These are phyloP conservation scores for Parastagonospora nodorum DNA, from an alignment of 2,329 filamentous ascomycete genomes.

Conservation along the genomic window DNA sequence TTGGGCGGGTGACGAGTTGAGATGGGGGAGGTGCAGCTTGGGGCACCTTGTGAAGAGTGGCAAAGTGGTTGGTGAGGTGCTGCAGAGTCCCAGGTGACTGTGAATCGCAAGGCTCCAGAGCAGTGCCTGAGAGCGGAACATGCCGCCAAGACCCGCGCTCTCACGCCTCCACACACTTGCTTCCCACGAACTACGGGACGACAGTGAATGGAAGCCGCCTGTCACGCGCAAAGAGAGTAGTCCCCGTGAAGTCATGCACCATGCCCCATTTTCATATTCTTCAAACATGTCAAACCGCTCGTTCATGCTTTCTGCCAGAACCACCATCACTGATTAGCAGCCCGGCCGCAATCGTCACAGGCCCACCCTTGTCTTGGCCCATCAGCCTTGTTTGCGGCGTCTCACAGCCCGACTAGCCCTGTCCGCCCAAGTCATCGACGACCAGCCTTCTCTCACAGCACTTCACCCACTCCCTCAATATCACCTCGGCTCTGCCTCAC, in stretches of 20 bases:
- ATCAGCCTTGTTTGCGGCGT: constrained; percentile 17
- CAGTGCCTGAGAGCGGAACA: constrained; percentile 7
- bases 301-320: too few relatives aligned
- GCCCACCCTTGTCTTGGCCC: constrained; percentile 12
- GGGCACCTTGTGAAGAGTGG: constrained; percentile 3
- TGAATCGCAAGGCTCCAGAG: constrained; percentile 18
- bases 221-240: not conserved
- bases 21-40: constrained; percentile 7
- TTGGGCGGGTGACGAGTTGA: not conserved
- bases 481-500: constrained; percentile 25
- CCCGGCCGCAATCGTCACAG: constrained; percentile 26
- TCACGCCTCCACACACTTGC: not conserved
- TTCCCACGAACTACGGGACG: too few relatives aligned
- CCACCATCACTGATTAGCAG: not conserved
- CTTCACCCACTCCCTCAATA: constrained; percentile 13
- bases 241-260: not conserved
- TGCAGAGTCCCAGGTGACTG: constrained; percentile 1
- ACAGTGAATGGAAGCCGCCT: not conserved
- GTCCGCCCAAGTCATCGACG: constrained; percentile 26
- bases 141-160: constrained; percentile 16
- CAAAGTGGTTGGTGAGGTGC: constrained; percentile 3
- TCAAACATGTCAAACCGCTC: too few relatives aligned
- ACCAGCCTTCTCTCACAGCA: constrained; percentile 7
- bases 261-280: too few relatives aligned
- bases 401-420: constrained; percentile 21